phyloP scores from a whole-genome alignment of 176 grass and related monocot species.

The Triticum urartu region DNA sequence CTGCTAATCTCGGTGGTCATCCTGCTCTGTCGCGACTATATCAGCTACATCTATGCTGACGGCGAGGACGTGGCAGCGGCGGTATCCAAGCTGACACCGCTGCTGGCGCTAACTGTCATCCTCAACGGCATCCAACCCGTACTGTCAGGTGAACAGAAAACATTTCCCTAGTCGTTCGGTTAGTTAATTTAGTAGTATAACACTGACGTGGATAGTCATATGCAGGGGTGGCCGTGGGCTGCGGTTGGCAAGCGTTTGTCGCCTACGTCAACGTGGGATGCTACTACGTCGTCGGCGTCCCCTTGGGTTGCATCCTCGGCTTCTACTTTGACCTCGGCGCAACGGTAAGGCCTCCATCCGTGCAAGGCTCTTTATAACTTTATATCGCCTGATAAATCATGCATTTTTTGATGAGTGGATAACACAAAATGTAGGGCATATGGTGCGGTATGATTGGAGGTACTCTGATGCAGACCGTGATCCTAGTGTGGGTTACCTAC shows the following conservation, averaged over 20 bases:
- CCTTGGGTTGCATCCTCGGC: constrained; percentile 33
- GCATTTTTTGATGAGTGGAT: background rate
- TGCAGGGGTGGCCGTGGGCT: constrained; percentile 40
- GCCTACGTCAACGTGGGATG: constrained; percentile 45
- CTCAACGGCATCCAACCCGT: constrained; percentile 73
- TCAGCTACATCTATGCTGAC: constrained; percentile 56
- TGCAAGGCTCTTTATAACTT: background rate
- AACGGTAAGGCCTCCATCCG: background rate
- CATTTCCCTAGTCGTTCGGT: too few species aligned
- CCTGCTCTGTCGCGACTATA: constrained; percentile 30
- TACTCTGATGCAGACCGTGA: constrained; percentile 72
- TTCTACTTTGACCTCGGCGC: constrained; percentile 50
- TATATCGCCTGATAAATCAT: background rate
- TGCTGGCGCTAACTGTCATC: constrained; percentile 51
- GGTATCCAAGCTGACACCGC: constrained; percentile 41
- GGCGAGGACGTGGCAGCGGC: constrained; percentile 43
- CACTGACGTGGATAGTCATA: background rate
- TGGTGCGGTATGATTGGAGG: constrained; percentile 86
- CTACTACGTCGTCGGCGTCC: constrained; percentile 43
- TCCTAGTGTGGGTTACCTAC: constrained; percentile 60
- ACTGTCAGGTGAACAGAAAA: constrained; percentile 43
- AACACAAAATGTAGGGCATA: constrained; percentile 50
- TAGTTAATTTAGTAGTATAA: too few species aligned
- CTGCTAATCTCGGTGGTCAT: constrained; percentile 25
- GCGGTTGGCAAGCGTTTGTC: constrained; percentile 52